These are phyloP conservation scores for Ambrosia artemisiifolia DNA, from an alignment of 129 eudicot genomes.

Conservation along the genomic window DNA sequence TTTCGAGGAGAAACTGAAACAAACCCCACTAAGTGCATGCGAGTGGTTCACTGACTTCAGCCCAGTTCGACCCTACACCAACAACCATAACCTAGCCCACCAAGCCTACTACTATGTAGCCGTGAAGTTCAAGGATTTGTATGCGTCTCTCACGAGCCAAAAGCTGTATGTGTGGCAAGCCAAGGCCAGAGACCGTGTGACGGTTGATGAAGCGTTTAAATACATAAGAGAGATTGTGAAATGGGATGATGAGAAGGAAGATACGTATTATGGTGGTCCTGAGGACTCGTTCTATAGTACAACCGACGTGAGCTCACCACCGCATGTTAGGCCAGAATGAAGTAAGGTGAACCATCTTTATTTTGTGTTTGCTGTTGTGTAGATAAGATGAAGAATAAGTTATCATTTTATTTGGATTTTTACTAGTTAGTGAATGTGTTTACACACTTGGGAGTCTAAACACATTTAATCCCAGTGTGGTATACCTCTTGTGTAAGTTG, in stretches of 20 bases:
- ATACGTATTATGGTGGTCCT: constrained; percentile 40
- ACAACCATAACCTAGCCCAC: constrained; percentile 76
- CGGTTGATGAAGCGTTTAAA: constrained; percentile 93
- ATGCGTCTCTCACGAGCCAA: constrained; percentile 61
- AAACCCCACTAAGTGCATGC: constrained; percentile 57
- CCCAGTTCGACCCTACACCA: constrained; percentile 76
- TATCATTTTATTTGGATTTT: constrained; percentile 17
- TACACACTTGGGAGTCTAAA: neutral
- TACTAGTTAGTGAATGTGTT: constrained; percentile 21
- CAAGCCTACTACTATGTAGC: constrained; percentile 94
- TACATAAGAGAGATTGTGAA: constrained; percentile 81
- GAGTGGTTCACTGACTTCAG: constrained; percentile 89
- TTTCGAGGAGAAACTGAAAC: constrained; percentile 78
- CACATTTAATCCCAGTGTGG: constrained; percentile 4
- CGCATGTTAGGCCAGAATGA: constrained; percentile 50
- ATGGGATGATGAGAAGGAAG: constrained; percentile 96
- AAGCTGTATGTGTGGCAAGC: constrained; percentile 97
- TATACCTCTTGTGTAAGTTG: constrained; percentile 15
- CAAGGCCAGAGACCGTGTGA: constrained; percentile 72
- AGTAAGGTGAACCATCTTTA: constrained; percentile 14
- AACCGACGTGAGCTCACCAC: constrained; percentile 86
- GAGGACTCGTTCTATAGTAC: constrained; percentile 97
- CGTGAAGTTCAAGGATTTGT: constrained; percentile 88
- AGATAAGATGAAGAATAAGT: constrained; percentile 34
- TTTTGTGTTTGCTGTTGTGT: constrained; percentile 16